Evolutionary conservation across 371 early-diverging fungal species (phyloP), one percentile per base, ranked within the genome.

Genomic region (Actinomortierella ambigua): DNA sequence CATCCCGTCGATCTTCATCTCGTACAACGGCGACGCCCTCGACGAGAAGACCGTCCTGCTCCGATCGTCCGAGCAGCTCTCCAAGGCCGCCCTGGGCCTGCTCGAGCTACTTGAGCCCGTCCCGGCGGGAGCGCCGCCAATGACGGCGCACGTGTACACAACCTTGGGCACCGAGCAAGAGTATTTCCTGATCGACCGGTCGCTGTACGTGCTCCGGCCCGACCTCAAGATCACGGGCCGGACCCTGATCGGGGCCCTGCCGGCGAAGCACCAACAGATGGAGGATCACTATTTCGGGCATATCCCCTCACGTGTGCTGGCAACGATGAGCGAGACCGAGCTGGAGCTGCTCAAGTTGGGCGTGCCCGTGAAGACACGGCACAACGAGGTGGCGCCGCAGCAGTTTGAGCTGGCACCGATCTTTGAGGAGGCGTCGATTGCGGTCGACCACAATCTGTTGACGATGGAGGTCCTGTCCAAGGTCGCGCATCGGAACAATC

Each of bases 211-310:
- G 52, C 84, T 95, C 56, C 91, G 97, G 53, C 95, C 95, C 40
- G 98, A 98, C 80, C 85, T 98, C 51, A 95, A 95, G 89, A 95
- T 94, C 77, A 85, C 90, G 24, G 98, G 98, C 39, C 91, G 98
- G 68, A 93, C 96, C 39, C 81, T 98, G 56, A 60, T 98, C 28
- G 97, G 98, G 56, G 85, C 87, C 53, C 85, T 96, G 52, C 97
- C 97, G 28, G 95, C 98, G 44, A 93, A 95, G 78, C 96, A 96
- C 80, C 98, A 98, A 83, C 97, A 96, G 84, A 82, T 98, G 56
- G 97, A 97, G 77, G 97, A 98, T 81, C 97, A 98, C 82, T 98
- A 98, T 86, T 98, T 98, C 85, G 98, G 98, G 52, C 89, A 89
- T 69, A 95, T 98, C 65, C 98, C 98, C 18, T 85, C 90, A 55